phyloP scores from a whole-genome alignment of 169 alveolate genomes.

The Cryptosporidium canis region DNA sequence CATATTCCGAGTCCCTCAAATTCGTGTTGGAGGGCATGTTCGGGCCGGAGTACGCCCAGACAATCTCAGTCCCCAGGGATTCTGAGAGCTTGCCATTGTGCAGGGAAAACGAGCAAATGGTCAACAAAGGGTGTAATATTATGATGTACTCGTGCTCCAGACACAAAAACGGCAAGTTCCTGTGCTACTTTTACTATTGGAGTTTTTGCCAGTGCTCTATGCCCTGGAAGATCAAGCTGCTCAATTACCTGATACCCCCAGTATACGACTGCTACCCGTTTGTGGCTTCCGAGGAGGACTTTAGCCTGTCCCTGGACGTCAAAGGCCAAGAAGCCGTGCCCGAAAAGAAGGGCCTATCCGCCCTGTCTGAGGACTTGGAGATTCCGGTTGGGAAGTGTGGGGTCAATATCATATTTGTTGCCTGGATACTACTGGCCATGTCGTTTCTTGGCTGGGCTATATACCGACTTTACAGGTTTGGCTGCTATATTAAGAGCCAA shows the following conservation, averaged over 20 bases:
- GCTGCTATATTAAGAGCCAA: constrained; percentile 12
- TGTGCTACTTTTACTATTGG: constrained; percentile 67
- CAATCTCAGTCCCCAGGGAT: neutral
- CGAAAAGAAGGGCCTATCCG: neutral
- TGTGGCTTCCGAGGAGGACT: constrained; percentile 43
- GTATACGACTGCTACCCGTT: constrained; percentile 66
- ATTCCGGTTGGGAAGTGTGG: constrained; percentile 66
- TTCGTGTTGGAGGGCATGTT: constrained; percentile 47
- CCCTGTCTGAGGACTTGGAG: constrained; percentile 27
- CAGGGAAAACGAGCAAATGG: constrained; percentile 54
- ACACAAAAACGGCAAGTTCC: constrained; percentile 5
- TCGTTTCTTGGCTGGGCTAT: neutral
- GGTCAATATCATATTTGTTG: neutral
- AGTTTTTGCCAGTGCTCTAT: constrained; percentile 59
- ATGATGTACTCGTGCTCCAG: constrained; percentile 55
- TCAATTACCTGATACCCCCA: constrained; percentile 50
- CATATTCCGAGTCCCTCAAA: constrained; percentile 17
- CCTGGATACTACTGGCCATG: constrained; percentile 8
- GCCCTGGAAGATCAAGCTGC: constrained; percentile 31
- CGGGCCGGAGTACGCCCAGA: constrained; percentile 3
- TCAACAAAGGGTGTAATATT: constrained; percentile 53
- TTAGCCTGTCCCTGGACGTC: neutral
- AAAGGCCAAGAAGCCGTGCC: neutral
- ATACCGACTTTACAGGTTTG: neutral
- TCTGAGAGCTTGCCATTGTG: constrained; percentile 27